Conservation (phyloP, 2,329 filamentous ascomycete species). For the Claviceps pazoutovae region DNA sequence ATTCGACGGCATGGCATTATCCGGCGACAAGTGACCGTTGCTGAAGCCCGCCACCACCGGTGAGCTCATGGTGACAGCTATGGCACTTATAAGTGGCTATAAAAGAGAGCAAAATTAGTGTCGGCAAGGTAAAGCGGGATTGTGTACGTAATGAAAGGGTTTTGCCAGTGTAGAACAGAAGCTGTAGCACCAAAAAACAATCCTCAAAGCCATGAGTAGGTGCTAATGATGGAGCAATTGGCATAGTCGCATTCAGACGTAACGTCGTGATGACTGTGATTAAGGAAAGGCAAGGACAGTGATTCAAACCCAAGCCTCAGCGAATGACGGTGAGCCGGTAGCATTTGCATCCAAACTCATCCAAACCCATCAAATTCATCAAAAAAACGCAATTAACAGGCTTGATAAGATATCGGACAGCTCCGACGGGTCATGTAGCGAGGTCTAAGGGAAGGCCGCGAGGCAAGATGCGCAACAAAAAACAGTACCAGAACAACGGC, state of each 20-base stretch:
- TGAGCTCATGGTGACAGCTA: constrained; percentile 50
- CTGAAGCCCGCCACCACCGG: constrained; percentile 46
- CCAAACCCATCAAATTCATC: constrained; percentile 23
- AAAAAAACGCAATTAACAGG: constrained; percentile 13
- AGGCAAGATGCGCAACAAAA: constrained; percentile 22
- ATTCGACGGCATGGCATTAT: constrained; percentile 28
- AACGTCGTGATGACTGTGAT: constrained; percentile 31
- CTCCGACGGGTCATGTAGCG: constrained; percentile 22
- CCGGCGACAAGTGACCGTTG: constrained; percentile 52
- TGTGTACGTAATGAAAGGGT: constrained; percentile 7
- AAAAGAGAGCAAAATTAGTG: constrained; percentile 20
- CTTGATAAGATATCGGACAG: constrained; percentile 13
- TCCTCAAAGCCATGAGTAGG: constrained; percentile 7
- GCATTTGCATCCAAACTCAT: constrained; percentile 18
- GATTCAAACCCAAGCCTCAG: constrained; percentile 24
- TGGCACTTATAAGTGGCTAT: constrained; percentile 41
- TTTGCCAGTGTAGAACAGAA: constrained; percentile 11
- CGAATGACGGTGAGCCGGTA: constrained; percentile 10
- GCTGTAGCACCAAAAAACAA: constrained; percentile 17
- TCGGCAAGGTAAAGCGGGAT: constrained; percentile 17
- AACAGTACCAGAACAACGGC: constrained; percentile 3
- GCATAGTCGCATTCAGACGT: constrained; percentile 29
- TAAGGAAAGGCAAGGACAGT: constrained; percentile 28
- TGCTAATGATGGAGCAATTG: constrained; percentile 19
- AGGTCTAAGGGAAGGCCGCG: constrained; percentile 19